Conservation (phyloP, 805 yeast species). For the Tetrapisispora arboricola region DNA sequence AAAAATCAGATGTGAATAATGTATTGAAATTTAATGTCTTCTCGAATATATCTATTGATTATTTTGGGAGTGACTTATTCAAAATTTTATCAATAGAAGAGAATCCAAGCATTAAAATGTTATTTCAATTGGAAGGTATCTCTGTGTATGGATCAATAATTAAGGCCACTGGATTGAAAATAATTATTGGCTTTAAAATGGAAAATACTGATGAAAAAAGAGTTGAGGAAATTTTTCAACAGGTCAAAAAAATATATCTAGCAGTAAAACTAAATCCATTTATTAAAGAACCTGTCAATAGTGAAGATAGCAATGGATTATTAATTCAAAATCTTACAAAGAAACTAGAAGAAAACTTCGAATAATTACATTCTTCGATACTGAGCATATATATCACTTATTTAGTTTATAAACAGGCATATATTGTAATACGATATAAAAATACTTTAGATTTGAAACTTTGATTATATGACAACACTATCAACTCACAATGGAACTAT, state of each 20-base stretch:
- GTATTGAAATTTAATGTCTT: slow-evolving; percentile 24
- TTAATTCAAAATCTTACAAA: slow-evolving; percentile 10
- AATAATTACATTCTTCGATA: no score
- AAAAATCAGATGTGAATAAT: slow-evolving; percentile 12
- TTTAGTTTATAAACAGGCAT: no score
- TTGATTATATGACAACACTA: no score
- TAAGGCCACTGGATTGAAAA: slow-evolving; percentile 23
- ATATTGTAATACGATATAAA: no score
- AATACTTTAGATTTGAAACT: no score
- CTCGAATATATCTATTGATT: slow-evolving; percentile 26
- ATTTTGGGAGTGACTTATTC: slow-evolving; percentile 22
- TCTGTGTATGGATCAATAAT: slow-evolving; percentile 24
- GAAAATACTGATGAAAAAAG: slow-evolving; percentile 7
- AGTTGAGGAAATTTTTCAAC: slow-evolving; percentile 13
- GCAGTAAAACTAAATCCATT: slow-evolving; percentile 24
- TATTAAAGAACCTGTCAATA: slow-evolving; percentile 1
- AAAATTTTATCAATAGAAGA: slow-evolving; percentile 8
- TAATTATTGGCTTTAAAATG: slow-evolving; percentile 20
- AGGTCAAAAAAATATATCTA: slow-evolving; percentile 18
- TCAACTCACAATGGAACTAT: no score
- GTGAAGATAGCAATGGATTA: slow-evolving; percentile 5
- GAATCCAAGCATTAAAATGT: slow-evolving; percentile 10
- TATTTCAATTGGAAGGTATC: slow-evolving; percentile 24
- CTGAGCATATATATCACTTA: no score
- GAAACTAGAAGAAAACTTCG: slow-evolving; percentile 10